Evolutionary conservation across 495 filamentous ascomycete genomes (phyloP).

Genomic region (Aspergillus kassunensis): DNA sequence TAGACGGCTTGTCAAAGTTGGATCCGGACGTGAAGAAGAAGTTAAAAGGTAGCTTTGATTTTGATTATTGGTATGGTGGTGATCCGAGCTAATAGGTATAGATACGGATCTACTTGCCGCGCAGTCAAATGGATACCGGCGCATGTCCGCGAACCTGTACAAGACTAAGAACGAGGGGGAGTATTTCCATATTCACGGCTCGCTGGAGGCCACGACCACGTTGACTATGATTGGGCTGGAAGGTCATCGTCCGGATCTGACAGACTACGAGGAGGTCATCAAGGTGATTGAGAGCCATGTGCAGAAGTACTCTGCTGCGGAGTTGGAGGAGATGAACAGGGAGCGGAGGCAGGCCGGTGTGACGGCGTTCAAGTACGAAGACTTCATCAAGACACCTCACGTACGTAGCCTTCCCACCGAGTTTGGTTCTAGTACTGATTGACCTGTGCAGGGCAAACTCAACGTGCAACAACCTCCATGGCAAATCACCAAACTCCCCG

Average conservation of each 20-base stretch:
- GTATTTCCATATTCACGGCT: slow-evolving; percentile 78
- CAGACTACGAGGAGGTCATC: slow-evolving; percentile 62
- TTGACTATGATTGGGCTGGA: slow-evolving; percentile 70
- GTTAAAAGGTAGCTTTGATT: slow-evolving; percentile 52
- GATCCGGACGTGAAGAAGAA: slow-evolving; percentile 56
- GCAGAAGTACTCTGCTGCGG: slow-evolving; percentile 54
- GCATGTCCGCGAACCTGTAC: slow-evolving; percentile 73
- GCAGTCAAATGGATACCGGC: slow-evolving; percentile 68
- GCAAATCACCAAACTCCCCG: slow-evolving; percentile 46
- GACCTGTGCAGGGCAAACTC: slow-evolving; percentile 37
- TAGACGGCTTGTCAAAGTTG: slow-evolving; percentile 64
- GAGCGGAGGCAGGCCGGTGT: slow-evolving; percentile 62
- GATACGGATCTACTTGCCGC: slow-evolving; percentile 68
- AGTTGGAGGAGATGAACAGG: slow-evolving; percentile 63
- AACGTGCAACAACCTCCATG: slow-evolving; percentile 49
- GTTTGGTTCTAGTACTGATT: slow-evolving; percentile 7
- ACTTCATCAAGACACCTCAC: slow-evolving; percentile 59
- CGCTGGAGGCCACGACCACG: slow-evolving; percentile 63
- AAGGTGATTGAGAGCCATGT: slow-evolving; percentile 64
- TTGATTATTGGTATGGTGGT: neutral
- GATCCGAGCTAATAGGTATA: slow-evolving; percentile 25
- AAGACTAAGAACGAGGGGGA: slow-evolving; percentile 59
- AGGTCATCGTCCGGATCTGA: slow-evolving; percentile 56
- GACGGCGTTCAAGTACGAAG: slow-evolving; percentile 59
- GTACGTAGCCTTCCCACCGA: slow-evolving; percentile 34